Base-by-base conservation (phyloP, 2,329 filamentous ascomycete species). In the Pseudogymnoascus sp. region DNA sequence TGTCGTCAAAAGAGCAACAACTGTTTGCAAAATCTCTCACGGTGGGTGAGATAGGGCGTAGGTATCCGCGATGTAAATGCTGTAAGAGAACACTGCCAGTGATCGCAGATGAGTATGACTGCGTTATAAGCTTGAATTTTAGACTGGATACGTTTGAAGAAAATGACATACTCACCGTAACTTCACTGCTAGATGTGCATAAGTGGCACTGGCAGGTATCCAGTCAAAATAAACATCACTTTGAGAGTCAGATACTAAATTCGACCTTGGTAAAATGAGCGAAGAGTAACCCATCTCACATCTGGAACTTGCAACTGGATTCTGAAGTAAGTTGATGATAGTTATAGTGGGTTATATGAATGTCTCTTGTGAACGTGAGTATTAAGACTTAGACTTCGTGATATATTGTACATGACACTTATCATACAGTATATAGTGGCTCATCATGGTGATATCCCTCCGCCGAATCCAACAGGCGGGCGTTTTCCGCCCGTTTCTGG, bases 381-480 rank as follows among this genome's bases (percentile, higher is more conserved):
- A 21, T 56, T 33, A 33, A 33, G 31, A 33, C 11, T 33, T 12
- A 33, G 28, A 56, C 25, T 21, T 35, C 10, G 11, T 56, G 21
- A 31, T 56, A 56, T 56, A 56, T 56, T 56, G 50, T 33, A 56
- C 50, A 33, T 56, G 28, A 21, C 50, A 35, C 47, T 56, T 56
- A 56, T 56, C 25, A 21, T 56, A 56, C 50, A 56, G 50, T 33
- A 56, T 10, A 53, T 33, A 18, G 10, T 18, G 50, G 11, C 16
- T 5, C n/a, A 21, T 56, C 28, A 56, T 35, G n/a, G n/a, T 14
- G 50, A 56, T 35, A 86, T 76, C 71, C 85, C 86, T 0, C 93
- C 94, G 0, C 94, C 94, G 78, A 99, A 97, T 0, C 94, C 94
- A 62, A 96, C 92, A 1, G 93, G 93, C 64, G 87, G 82, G 70